A percentile compares a stretch with the other conserved stretches of the same genome.
These are phyloP conservation scores for Populus alba DNA, from an alignment of 345 rosid genomes.

Conservation along the genomic window DNA sequence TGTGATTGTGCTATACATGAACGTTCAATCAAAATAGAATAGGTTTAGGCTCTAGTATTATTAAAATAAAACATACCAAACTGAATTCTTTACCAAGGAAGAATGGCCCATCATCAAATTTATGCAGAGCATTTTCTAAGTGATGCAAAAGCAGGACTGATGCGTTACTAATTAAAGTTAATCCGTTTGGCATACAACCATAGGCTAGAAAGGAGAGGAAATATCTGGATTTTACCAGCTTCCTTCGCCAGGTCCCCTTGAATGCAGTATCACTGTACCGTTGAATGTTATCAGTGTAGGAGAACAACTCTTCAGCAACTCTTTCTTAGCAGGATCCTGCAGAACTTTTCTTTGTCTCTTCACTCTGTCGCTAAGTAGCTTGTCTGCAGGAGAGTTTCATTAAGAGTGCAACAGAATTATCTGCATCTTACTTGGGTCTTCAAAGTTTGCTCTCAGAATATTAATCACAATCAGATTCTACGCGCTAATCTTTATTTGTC, in stretches of 20 bases:
- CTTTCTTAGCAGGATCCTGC: conserved; percentile 66
- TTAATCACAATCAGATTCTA: too few species aligned
- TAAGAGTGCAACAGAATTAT: not conserved
- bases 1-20: not conserved
- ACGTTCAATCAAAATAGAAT: not conserved
- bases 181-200: not conserved
- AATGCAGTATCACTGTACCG: conserved; percentile 38
- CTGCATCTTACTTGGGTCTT: conserved; percentile 54
- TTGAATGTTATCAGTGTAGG: conserved; percentile 57
- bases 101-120: conserved; percentile 80
- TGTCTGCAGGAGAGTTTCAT: not conserved
- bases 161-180: conserved; percentile 3
- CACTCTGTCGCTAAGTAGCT: too few species aligned
- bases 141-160: conserved; percentile 65
- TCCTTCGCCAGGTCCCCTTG: conserved; percentile 59
- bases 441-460: too few species aligned
- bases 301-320: conserved; percentile 61
- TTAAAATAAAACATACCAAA: conserved; percentile 39
- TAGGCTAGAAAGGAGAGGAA: not conserved
- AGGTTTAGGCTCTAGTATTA: not conserved
- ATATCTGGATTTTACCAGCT: conserved; percentile 41
- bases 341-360: conserved; percentile 17
- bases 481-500: too few species aligned
- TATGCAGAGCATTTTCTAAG: conserved; percentile 64
- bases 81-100: conserved; percentile 73